These are phyloP conservation scores for Polyporus arcularius DNA, from an alignment of 768 basidiomycete genomes.

Conservation along the genomic window DNA sequence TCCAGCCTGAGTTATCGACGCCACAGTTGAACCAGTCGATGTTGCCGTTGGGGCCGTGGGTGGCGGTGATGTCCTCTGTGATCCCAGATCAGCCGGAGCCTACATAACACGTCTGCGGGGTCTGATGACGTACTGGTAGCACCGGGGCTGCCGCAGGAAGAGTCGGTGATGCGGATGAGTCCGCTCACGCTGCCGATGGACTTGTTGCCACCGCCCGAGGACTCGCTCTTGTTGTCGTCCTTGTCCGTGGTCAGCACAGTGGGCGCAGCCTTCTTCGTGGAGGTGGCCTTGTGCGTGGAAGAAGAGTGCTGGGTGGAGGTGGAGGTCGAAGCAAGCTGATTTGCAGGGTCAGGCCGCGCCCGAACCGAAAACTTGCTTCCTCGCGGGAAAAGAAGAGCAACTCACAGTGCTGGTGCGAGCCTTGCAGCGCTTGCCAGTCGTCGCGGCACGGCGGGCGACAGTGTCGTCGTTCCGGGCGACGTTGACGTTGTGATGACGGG, in stretches of 20 bases:
- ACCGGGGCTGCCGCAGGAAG: slow-evolving; percentile 49
- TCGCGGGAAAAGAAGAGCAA: background rate
- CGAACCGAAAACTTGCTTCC: too few relatives aligned
- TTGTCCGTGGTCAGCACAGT: slow-evolving; percentile 8
- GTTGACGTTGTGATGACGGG: slow-evolving; percentile 6
- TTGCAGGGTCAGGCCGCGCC: background rate
- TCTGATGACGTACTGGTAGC: slow-evolving; percentile 45
- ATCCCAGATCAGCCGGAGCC: background rate
- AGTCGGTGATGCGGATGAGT: slow-evolving; percentile 37
- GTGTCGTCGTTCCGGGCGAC: slow-evolving; percentile 4
- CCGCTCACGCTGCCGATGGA: slow-evolving; percentile 14
- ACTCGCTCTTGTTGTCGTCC: slow-evolving; percentile 1
- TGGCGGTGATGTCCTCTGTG: slow-evolving; percentile 48
- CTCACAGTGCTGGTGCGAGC: background rate
- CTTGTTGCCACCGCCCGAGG: slow-evolving; percentile 6
- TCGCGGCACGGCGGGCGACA: slow-evolving; percentile 4
- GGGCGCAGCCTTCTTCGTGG: slow-evolving; percentile 6
- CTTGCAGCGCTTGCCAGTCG: slow-evolving; percentile 10
- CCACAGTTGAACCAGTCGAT: slow-evolving; percentile 83
- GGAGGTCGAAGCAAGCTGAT: background rate
- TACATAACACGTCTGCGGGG: background rate
- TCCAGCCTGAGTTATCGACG: slow-evolving; percentile 64
- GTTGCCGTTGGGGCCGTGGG: slow-evolving; percentile 68
- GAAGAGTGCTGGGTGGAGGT: slow-evolving; percentile 4
- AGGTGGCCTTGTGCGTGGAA: slow-evolving; percentile 3